Evolutionary conservation across 176 grass and related monocot genomes (phyloP), one percentile per base, ranked within the genome.

Genomic region (Phragmites australis): DNA sequence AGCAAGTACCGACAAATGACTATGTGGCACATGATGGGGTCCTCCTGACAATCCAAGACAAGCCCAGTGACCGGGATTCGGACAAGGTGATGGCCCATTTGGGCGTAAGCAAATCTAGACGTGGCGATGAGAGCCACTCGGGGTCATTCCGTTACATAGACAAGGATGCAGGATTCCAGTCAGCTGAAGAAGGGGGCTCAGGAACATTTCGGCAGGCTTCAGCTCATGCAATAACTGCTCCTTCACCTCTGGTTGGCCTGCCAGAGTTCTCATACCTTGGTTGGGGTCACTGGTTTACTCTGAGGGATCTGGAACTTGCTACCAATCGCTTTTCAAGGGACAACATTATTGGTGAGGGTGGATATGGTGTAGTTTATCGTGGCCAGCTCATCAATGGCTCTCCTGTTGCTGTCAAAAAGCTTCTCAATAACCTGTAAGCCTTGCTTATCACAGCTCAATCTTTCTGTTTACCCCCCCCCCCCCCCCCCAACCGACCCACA

Each of bases 71-170:
- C 58, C 82, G 91, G 47, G 88, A 88, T 55, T 88, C 88, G 0
- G 90, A 93, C 72, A 94, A 95, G 79, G 82, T 51, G 68, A 89
- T 86, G 83, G 79, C 70, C 31, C 88, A 99, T 79, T 83, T 87
- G 83, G 88, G 93, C 22, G 56, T 89, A 53, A 89, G 80, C 52
- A 99, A 87, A 76, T 93, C 90, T 2, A 97, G 86, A 46, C 82
- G 34, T 56, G 90, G 82, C 21, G 88, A 97, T 65, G 93, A 91
- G 78, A 94, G 88, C 82, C 88, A 99, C 66, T 99, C 96, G 3
- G 96, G 93, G 9, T 99, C 96, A n/a, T 99, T 99, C 82, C 90
- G 80, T 87, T 93, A 91, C 60, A 64, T 84, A 45, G 90, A 97
- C 52, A 89, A 92, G 56, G 86, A 97, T 85, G 85, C 65, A 29